Conservation (phyloP, 179 eudicot genomes). For the Beta lomatogona region DNA sequence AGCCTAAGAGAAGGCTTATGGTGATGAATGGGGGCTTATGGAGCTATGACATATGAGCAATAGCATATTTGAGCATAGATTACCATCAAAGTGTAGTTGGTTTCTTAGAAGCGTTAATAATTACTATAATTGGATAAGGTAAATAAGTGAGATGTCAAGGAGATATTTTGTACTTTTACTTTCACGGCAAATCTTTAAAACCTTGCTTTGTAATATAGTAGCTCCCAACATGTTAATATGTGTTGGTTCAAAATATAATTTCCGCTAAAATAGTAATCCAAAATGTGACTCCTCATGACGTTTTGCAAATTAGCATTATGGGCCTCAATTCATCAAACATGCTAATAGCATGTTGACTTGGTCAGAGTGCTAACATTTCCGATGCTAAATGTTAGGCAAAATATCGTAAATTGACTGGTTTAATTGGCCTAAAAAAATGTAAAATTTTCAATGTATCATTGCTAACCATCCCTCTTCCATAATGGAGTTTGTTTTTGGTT, state of each 20-base stretch:
- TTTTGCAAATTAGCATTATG: neutral
- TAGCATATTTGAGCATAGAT: neutral
- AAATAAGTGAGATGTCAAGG: no score
- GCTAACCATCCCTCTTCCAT: neutral
- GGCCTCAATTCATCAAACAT: neutral
- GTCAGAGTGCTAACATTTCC: neutral
- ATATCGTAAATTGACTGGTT: neutral
- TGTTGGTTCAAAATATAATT: neutral
- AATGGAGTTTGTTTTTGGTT: neutral
- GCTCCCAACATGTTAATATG: neutral
- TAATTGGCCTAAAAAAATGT: neutral
- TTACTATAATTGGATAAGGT: no score
- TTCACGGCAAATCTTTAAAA: neutral
- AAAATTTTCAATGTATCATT: neutral
- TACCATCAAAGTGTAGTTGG: neutral
- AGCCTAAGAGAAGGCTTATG: no score
- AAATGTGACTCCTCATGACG: neutral
- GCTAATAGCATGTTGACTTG: neutral
- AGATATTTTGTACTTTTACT: no score
- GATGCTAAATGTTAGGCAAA: neutral
- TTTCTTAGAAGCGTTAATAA: no score
- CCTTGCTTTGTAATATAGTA: neutral
- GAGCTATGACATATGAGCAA: no score
- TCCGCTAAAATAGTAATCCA: neutral
- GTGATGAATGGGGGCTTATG: no score